Evolutionary conservation across 257 asterid genomes (phyloP), one percentile per base, ranked within the genome.

Genomic region (Phtheirospermum japonicum): DNA sequence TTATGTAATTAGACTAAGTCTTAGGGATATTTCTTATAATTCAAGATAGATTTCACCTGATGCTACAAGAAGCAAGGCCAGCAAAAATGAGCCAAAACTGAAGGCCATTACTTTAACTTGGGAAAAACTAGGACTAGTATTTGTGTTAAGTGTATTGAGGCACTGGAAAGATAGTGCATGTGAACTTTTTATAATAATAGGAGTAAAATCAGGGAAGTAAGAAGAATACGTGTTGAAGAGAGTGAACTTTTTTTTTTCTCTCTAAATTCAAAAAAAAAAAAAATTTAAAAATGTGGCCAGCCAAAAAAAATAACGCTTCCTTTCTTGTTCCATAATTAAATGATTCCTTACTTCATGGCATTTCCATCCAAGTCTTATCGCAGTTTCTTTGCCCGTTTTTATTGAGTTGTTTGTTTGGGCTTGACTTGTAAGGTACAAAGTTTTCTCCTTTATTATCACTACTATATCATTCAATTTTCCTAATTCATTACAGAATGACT

Each of bases 161-260:
- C n/a, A n/a, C n/a, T n/a, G n/a, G n/a, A n/a, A n/a, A n/a, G n/a
- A n/a, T n/a, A n/a, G n/a, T n/a, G n/a, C n/a, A n/a, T n/a, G n/a
- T n/a, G n/a, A n/a, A n/a, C n/a, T n/a, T n/a, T n/a, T n/a, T n/a
- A n/a, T n/a, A n/a, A n/a, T n/a, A n/a, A n/a, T n/a, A n/a, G n/a
- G n/a, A n/a, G n/a, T n/a, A n/a, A n/a, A n/a, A n/a, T n/a, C n/a
- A n/a, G n/a, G n/a, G n/a, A n/a, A n/a, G n/a, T n/a, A 14, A 48
- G 32, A 66, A 80, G 94, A 83, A 83, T 81, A 76, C 84, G 83
- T 79, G 89, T 63, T 39, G 56, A 39, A 72, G 71, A 26, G 67
- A 62, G 76, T 54, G 61, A 70, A 52, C 46, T 56, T 40, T 6
- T 36, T 43, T n/a, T n/a, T n/a, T n/a, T n/a, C n/a, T n/a, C n/a